phyloP scores from a whole-genome alignment of 345 rosid species.

The Hibiscus tridactylites region DNA sequence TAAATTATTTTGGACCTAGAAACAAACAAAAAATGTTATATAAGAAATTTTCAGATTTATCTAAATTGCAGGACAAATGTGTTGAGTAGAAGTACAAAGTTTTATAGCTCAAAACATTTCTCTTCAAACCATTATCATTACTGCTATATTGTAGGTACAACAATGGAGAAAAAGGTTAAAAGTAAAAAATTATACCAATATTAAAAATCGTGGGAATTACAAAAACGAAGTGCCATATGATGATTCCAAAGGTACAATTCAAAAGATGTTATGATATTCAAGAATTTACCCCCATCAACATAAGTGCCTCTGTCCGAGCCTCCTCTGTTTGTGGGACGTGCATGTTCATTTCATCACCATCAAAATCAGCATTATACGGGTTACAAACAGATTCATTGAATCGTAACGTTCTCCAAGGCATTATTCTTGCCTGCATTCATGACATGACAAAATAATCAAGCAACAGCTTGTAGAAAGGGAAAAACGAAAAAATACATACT shows the following conservation, averaged over 20 bases:
- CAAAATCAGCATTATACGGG: slow-evolving; percentile 99
- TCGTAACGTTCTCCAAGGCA: slow-evolving; percentile 99
- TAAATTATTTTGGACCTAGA: slow-evolving; percentile 93
- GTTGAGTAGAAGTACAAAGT: not conserved
- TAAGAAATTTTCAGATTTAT: not conserved
- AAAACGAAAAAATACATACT: slow-evolving; percentile 4
- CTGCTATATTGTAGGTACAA: not conserved
- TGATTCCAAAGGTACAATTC: not conserved
- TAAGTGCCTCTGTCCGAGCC: slow-evolving; percentile 95
- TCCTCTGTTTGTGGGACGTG: slow-evolving; percentile 99
- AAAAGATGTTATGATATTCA: not conserved
- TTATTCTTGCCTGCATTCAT: slow-evolving; percentile 67
- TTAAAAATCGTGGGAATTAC: not conserved
- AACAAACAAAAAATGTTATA: slow-evolving; percentile 9
- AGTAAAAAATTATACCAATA: not conserved
- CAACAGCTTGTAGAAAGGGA: slow-evolving; percentile 4
- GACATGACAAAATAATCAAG: slow-evolving; percentile 16
- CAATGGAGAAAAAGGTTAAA: not conserved
- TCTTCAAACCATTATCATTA: too few species aligned
- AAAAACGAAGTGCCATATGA: not conserved
- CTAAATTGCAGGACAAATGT: not conserved
- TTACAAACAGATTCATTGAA: slow-evolving; percentile 99
- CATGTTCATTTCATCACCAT: slow-evolving; percentile 99
- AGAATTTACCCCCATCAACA: slow-evolving; percentile 85
- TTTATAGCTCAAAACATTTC: not conserved